These are phyloP conservation scores for bread wheat (Triticum aestivum) DNA, from an alignment of 176 grass and related monocot species.

Conservation along the genomic window DNA sequence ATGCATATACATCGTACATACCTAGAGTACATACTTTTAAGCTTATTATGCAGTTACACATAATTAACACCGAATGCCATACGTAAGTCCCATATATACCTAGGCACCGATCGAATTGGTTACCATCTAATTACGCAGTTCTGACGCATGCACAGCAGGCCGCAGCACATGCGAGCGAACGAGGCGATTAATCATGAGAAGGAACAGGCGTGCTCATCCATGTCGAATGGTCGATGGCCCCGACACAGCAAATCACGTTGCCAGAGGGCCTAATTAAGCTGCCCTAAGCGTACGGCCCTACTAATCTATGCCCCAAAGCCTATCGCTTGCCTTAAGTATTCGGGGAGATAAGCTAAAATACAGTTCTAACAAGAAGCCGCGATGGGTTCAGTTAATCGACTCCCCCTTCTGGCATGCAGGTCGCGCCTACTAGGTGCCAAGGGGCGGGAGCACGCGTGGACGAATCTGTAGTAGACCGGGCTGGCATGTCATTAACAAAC, in stretches of 20 bases:
- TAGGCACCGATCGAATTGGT: background rate
- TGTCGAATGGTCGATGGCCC: constrained; percentile 13
- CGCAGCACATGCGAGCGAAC: background rate
- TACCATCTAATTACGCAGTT: no score
- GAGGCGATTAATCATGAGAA: background rate
- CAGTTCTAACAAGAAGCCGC: constrained; percentile 1
- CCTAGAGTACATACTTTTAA: background rate
- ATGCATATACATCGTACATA: background rate
- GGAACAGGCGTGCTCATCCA: constrained; percentile 6
- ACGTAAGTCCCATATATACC: background rate
- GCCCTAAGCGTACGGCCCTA: constrained; percentile 24
- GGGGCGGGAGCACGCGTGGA: constrained; percentile 22
- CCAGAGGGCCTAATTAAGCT: constrained; percentile 7
- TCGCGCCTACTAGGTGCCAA: background rate
- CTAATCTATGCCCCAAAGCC: constrained; percentile 26
- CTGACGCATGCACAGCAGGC: background rate
- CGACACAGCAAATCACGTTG: constrained; percentile 37
- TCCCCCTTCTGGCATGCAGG: constrained; percentile 17
- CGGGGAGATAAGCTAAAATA: constrained; percentile 47
- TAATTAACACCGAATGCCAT: background rate
- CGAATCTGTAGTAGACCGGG: background rate
- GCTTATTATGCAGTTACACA: background rate
- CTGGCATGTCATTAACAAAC: constrained; percentile 51
- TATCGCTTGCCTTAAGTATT: constrained; percentile 33
- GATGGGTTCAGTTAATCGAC: constrained; percentile 16